Conservation (phyloP, 305 asterid genomes). For the Fraxinus albicans region DNA sequence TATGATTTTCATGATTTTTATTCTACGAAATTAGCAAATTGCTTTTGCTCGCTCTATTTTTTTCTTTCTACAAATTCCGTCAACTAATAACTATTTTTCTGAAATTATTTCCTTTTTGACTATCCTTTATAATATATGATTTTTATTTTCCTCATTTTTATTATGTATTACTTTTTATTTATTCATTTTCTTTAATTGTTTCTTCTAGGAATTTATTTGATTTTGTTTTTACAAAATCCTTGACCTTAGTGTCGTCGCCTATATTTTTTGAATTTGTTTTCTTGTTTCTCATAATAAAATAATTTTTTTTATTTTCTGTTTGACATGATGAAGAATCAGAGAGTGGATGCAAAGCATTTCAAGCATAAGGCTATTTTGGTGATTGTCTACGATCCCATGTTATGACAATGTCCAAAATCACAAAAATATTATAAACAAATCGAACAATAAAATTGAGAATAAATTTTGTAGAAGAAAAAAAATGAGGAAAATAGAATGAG, state of each 20-base stretch:
- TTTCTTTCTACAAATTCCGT: background rate
- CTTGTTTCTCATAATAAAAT: no score
- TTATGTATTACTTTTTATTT: no score
- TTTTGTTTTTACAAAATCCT: background rate
- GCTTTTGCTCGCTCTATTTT: background rate
- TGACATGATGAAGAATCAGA: no score
- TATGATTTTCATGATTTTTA: background rate
- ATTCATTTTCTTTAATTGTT: background rate
- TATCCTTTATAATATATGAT: background rate
- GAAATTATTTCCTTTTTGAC: background rate
- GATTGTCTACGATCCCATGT: background rate
- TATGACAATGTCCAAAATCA: background rate
- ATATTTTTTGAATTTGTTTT: no score
- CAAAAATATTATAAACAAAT: background rate
- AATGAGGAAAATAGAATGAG: background rate
- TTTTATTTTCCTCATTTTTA: background rate
- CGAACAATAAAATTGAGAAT: background rate
- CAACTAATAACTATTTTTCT: background rate
- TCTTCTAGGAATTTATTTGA: background rate
- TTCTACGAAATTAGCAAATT: background rate
- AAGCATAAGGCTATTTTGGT: background rate
- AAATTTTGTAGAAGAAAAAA: background rate
- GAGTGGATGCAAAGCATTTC: no score
- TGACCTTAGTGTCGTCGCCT: background rate
- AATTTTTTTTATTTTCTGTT: no score